Conservation (phyloP, 805 yeast species). For the Kregervanrija fluxuum region DNA sequence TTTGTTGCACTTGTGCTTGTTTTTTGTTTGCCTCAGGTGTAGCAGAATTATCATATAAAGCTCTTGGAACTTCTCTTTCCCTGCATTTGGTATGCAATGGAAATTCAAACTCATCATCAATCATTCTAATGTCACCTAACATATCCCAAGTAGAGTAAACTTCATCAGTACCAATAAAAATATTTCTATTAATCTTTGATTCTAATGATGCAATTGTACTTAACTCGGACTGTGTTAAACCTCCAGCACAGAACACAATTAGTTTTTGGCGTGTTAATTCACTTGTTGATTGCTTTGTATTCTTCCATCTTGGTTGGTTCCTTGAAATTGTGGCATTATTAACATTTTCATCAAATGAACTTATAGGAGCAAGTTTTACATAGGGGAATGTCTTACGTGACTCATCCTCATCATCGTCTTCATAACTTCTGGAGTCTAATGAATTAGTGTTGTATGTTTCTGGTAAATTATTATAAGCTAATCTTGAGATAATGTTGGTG, state of each 20-base stretch:
- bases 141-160: slow-evolving; percentile 40
- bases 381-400: slow-evolving; percentile 48
- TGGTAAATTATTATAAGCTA: slow-evolving; percentile 22
- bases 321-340: slow-evolving; percentile 12
- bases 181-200: slow-evolving; percentile 54
- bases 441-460: slow-evolving; percentile 18
- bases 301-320: slow-evolving; percentile 26
- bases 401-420: slow-evolving; percentile 23
- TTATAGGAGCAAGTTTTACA: slow-evolving; percentile 28
- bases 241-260: slow-evolving; percentile 83
- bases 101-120: slow-evolving; percentile 21
- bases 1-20: slow-evolving; percentile 1
- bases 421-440: slow-evolving; percentile 7
- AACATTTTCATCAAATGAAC: slow-evolving; percentile 12
- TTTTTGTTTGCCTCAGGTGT: background rate
- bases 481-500: slow-evolving; percentile 20
- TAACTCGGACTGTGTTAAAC: slow-evolving; percentile 76
- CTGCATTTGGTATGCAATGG: slow-evolving; percentile 17
- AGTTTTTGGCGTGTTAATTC: slow-evolving; percentile 51
- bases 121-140: slow-evolving; percentile 25
- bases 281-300: slow-evolving; percentile 13
- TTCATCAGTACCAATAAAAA: slow-evolving; percentile 77
- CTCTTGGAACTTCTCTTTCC: slow-evolving; percentile 15
- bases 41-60: slow-evolving; percentile 14
- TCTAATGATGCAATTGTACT: slow-evolving; percentile 70